A percentile compares a stretch with the other conserved stretches of the same genome.
Conservation (phyloP, 2,329 filamentous ascomycete genomes). For the Trichoderma hamatum region DNA sequence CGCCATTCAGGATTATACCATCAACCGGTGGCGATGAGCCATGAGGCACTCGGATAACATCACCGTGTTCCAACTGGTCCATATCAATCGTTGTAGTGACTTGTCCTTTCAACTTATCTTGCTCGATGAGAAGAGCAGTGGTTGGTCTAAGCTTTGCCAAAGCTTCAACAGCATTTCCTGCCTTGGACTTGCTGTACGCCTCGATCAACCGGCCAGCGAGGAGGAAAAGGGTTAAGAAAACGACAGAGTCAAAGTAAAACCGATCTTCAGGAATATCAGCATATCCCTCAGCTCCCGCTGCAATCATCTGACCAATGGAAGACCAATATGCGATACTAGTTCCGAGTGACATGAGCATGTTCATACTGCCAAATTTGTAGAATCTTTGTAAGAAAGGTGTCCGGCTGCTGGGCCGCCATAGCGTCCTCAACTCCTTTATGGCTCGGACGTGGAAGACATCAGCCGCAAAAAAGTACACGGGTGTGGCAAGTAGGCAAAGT, state of each 20-base stretch:
- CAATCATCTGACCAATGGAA: conserved; percentile 76
- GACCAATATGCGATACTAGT: conserved; percentile 87
- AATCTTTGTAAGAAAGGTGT: conserved; percentile 75
- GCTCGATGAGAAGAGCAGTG: conserved; percentile 70
- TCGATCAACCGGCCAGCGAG: conserved; percentile 76
- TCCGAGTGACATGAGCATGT: conserved; percentile 86
- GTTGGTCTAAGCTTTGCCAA: conserved; percentile 77
- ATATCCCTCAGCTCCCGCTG: conserved; percentile 54
- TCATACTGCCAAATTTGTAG: conserved; percentile 96
- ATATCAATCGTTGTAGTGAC: conserved; percentile 53
- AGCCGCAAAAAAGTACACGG: conserved; percentile 83
- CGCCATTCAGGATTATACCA: conserved; percentile 65
- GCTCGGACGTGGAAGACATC: conserved; percentile 82
- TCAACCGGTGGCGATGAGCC: conserved; percentile 86
- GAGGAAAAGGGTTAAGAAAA: conserved; percentile 88
- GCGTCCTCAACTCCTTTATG: conserved; percentile 72
- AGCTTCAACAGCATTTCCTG: conserved; percentile 81
- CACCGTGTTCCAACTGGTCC: conserved; percentile 75
- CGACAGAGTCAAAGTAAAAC: conserved; percentile 89
- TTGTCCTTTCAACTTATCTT: conserved; percentile 41
- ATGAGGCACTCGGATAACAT: conserved; percentile 73
- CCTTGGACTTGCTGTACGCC: conserved; percentile 88
- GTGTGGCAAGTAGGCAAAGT: conserved; percentile 79
- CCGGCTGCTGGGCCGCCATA: conserved; percentile 77
- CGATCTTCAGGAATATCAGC: conserved; percentile 48